A percentile compares a stretch with the other conserved stretches of the same genome.
These are phyloP conservation scores for Neoarthrinium moseri DNA, from an alignment of 2,329 filamentous ascomycete species.

Conservation along the genomic window DNA sequence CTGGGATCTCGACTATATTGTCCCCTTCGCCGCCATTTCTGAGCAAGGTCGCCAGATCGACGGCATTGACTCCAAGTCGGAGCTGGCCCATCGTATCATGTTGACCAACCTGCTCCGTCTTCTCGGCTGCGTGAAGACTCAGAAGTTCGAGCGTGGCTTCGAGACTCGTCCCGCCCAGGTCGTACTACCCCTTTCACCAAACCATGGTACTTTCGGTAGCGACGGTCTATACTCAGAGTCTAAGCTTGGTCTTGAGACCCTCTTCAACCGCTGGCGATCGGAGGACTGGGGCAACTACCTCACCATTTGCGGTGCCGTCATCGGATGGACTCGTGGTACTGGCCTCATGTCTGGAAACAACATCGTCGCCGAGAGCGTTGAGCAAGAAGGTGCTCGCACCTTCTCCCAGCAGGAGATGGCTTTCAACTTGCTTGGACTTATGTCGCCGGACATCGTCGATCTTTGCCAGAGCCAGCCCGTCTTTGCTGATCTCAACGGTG, in stretches of 20 bases:
- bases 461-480: conserved; percentile 94
- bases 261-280: conserved; percentile 98
- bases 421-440: conserved; percentile 94
- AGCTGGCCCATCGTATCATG: conserved; percentile 98
- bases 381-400: conserved; percentile 93
- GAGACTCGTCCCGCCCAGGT: conserved; percentile 96
- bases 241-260: conserved; percentile 92
- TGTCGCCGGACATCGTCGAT: conserved; percentile 92
- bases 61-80: conserved; percentile 92
- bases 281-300: conserved; percentile 98
- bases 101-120: conserved; percentile 93
- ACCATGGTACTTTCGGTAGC: conserved; percentile 97
- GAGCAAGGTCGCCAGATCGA: conserved; percentile 98
- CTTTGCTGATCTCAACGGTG: conserved; percentile 95
- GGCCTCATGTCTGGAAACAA: conserved; percentile 98
- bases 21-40: conserved; percentile 96
- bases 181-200: conserved; percentile 91
- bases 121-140: conserved; percentile 83
- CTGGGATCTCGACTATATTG: conserved; percentile 95
- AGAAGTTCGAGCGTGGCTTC: conserved; percentile 84
- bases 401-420: conserved; percentile 99
- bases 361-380: conserved; percentile 93
- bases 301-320: conserved; percentile 96
- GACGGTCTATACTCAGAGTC: conserved; percentile 98
- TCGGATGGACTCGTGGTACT: conserved; percentile 98